Evolutionary conservation across 768 basidiomycete species (phyloP), one percentile per base, ranked within the genome.

Genomic region (Mycena latifolia): DNA sequence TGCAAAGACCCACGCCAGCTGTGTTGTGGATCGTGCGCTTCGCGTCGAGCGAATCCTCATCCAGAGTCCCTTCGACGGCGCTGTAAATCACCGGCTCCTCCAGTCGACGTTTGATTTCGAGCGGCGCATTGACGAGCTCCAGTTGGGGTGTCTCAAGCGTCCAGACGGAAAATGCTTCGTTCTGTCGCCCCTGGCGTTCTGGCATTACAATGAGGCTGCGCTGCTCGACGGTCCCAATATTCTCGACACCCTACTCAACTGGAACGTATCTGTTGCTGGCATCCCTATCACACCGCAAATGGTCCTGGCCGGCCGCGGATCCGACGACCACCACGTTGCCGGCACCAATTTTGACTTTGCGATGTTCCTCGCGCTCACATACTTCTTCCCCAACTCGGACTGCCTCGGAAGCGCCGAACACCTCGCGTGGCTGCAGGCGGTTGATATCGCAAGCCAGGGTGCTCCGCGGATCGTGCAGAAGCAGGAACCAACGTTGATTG

Each of bases 31-130:
- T 37, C 84, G 88, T 48, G 89, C 92, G 12, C 78, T 95, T 20
- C 89, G 94, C 20, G 84, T 93, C 27, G 94, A 96, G 72, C 87
- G 92, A 35, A 82, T 96, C 47, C 79, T 96, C 50, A 82, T 95
- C 46, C 88, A 87, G 75, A 89, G 88, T 71, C 77, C 80, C 11
- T 78, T 81, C 6, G 81, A 85, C 29, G 85, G 85, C 20, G 86
- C 87, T 20, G 78, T 93, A 55, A 89, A 86, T 63, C 86, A 85
- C 53, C 82, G 84, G 66, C 89, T 90, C 5, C 80, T 96, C 7
- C 77, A 85, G 24, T 87, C 88, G 1, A 88, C 90, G 0, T 81
- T 92, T 41, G 81, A 88, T 27, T 82, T 95, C 28, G 91, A 95
- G 76, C 80, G 71, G 12, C 86, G 89, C 29, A 77, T 90, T 22